Conservation (phyloP, 2,329 filamentous ascomycete genomes). For the Huntiella omanensis region DNA sequence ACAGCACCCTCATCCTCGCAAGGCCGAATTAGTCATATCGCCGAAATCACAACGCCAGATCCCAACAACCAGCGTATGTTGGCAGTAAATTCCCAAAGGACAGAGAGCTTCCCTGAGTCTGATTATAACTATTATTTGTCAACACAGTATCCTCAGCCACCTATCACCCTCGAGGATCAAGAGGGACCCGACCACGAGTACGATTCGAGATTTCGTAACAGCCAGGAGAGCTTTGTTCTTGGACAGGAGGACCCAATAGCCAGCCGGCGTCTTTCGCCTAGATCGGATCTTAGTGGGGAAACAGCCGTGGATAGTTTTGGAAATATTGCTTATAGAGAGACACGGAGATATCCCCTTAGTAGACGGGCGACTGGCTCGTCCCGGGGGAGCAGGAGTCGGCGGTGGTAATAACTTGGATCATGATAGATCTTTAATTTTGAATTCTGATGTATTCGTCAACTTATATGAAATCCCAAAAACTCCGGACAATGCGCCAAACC, state of each 20-base stretch:
- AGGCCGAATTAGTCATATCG: not conserved
- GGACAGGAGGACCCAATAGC: constrained; percentile 17
- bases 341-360: not conserved
- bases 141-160: not conserved
- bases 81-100: not conserved
- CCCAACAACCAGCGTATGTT: not conserved
- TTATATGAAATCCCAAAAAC: constrained; percentile 5
- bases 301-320: not conserved
- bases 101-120: constrained; percentile 3
- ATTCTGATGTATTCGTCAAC: not conserved
- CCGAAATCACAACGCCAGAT: not conserved
- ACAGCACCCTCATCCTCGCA: not conserved
- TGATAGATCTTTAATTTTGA: not conserved
- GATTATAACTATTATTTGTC: constrained; percentile 3
- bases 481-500: constrained; percentile 5
- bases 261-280: not conserved
- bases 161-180: not conserved
- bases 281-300: not conserved
- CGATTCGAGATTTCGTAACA: constrained; percentile 14
- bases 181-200: no score
- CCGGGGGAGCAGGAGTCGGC: not conserved
- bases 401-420: not conserved
- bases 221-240: constrained; percentile 18
- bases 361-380: not conserved
- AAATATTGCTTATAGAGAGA: not conserved